Evolutionary conservation across 208 protist species (phyloP), one percentile per base, ranked within the genome.

Genomic region (Porcisia hertigi): DNA sequence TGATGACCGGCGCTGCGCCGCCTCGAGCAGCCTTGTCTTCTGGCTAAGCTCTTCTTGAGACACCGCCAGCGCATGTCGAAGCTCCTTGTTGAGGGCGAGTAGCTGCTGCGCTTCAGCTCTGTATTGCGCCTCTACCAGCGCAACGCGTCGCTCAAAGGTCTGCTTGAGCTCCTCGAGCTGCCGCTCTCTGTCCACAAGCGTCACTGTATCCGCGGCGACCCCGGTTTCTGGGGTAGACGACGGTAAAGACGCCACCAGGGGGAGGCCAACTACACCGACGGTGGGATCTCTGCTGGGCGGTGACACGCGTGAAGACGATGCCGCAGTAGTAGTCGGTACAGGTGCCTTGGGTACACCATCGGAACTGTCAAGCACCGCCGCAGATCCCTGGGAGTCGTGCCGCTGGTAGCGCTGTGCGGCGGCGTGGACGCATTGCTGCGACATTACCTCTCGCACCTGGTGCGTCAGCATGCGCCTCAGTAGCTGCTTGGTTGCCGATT

Each of bases 41-140:
- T 77, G 58, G 12, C 43, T 72, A n/a, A 92, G 34, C 58, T 92
- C 87, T 25, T 88, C 85, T 67, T 96, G 88, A 36, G 84, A 86
- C 34, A 64, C 69, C 30, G 88, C 70, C 9, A 96, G 81, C 5
- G 87, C 89, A 20, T 80, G 67, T 12, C 88, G 89, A 18, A 96
- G 83, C 69, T 93, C 88, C 66, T 85, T 79, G 71, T 90, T 91
- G 67, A 90, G 85, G 16, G 69, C 65, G n/a, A 88, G 77, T 60
- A 92, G 67, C 69, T 91, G 87, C 69, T 81, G 86, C 57, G 85
- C 59, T 73, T 92, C 88, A 8, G 80, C 84, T 49, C 75, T 76
- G 69, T 80, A 76, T 55, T 86, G 76, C 45, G 84, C 77, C 41
- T 92, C 86, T 20, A 80, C 58, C 20, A 86, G 62, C 23, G 90